Percentiles rank a stretch among this genome's conserved stretches.
phyloP scores from a whole-genome alignment of 2,329 filamentous ascomycete genomes.

The Apiospora saccharicola region DNA sequence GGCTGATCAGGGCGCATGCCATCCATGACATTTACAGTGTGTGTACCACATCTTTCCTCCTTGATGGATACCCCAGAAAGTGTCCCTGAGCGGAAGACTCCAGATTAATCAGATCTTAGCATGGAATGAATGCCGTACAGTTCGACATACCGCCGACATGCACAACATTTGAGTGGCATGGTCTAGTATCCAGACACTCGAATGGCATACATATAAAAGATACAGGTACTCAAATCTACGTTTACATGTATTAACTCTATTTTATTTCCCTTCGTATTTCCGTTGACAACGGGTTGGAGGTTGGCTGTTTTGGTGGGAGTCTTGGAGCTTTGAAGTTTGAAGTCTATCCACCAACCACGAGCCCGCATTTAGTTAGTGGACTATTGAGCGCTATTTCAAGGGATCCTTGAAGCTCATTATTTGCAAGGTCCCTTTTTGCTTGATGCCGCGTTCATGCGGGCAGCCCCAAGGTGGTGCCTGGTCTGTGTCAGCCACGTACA shows the following conservation, averaged over 20 bases:
- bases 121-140: background rate
- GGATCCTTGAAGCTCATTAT: conserved; percentile 7
- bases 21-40: background rate
- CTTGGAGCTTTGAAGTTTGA: background rate
- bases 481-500: conserved; percentile 13
- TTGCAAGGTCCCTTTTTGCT: conserved; percentile 1
- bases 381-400: conserved; percentile 9
- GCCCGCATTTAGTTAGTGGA: conserved; percentile 12
- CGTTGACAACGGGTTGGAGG: background rate
- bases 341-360: background rate
- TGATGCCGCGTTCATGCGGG: background rate
- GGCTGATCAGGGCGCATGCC: background rate
- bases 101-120: background rate
- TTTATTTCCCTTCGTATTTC: background rate
- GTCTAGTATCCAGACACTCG: background rate
- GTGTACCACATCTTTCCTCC: background rate
- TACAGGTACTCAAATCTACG: too few relatives aligned
- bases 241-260: background rate
- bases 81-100: background rate
- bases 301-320: background rate
- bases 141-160: background rate
- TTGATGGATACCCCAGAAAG: conserved; percentile 2
- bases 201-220: background rate
- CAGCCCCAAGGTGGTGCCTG: background rate
- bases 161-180: background rate